These are phyloP conservation scores for Eucommia ulmoides DNA, from an alignment of 257 asterid genomes.

Conservation along the genomic window DNA sequence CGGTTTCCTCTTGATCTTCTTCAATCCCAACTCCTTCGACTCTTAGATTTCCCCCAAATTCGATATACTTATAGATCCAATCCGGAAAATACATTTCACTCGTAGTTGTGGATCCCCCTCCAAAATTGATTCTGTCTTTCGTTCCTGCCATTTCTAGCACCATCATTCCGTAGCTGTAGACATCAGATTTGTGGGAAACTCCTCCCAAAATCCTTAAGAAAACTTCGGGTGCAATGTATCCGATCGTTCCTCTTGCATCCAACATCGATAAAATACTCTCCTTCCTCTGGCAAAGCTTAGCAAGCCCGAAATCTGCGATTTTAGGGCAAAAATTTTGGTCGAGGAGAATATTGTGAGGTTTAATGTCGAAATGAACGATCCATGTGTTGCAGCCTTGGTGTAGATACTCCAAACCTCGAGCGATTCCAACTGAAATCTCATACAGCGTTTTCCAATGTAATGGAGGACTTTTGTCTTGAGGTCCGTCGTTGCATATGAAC, in stretches of 20 bases:
- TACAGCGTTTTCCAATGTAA: slow-evolving; percentile 8
- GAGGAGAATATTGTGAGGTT: slow-evolving; percentile 29
- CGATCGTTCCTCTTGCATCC: slow-evolving; percentile 26
- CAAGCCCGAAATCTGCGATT: slow-evolving; percentile 26
- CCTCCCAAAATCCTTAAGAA: slow-evolving; percentile 19
- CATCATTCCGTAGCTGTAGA: slow-evolving; percentile 32
- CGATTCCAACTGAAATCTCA: slow-evolving; percentile 23
- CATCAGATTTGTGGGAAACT: slow-evolving; percentile 30
- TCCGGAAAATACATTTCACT: slow-evolving; percentile 23
- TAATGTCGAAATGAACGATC: slow-evolving; percentile 24
- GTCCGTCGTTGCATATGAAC: slow-evolving; percentile 6
- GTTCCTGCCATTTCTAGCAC: slow-evolving; percentile 24
- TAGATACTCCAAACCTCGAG: slow-evolving; percentile 29
- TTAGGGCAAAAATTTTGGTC: slow-evolving; percentile 22
- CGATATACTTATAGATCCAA: slow-evolving; percentile 17
- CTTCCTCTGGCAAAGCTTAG: slow-evolving; percentile 17
- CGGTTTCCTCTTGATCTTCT: slow-evolving; percentile 6
- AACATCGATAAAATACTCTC: slow-evolving; percentile 20
- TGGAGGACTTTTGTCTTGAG: neutral
- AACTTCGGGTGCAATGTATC: slow-evolving; percentile 33
- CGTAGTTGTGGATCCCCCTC: neutral
- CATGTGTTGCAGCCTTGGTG: slow-evolving; percentile 20
- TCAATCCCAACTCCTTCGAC: neutral
- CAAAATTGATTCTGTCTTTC: slow-evolving; percentile 10
- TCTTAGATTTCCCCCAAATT: neutral